Evolutionary conservation across 768 basidiomycete genomes (phyloP), one percentile per base, ranked within the genome.

Genomic region (Rhizopogon vulgaris): DNA sequence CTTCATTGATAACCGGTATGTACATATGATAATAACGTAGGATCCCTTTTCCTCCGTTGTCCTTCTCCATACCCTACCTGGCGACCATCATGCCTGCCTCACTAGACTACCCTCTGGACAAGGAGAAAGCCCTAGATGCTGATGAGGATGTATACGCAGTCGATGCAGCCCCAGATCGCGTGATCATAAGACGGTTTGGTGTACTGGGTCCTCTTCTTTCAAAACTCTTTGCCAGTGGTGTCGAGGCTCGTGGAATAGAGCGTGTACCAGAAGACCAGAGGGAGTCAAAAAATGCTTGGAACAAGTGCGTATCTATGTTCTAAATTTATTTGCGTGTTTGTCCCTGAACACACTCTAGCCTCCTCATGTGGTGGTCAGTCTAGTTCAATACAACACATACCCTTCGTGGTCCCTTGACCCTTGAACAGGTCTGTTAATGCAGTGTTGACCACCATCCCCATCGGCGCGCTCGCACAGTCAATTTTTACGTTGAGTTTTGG

Each of bases 161-260:
- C 25, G 70, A 71, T 34, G 58, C 49, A 28, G 60, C 63, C 1
- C 70, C 62, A 0, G 67, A 68, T 36, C 41, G 56, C 40, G 63
- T 57, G 12, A 62, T 72, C 27, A 60, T 56, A n/a, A 55, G 56
- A 22, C 63, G 71, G 14, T 73, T 70, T 45, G 62, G 66, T 25
- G 49, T 40, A 32, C 49, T 69, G 38, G 67, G 67, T 0, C 67
- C 68, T 1, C 38, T 70, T 38, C 59, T 75, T 38, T 58, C 63
- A 42, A 71, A 61, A 58, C 63, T 78, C 11, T 78, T 78, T 58
- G 63, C 68, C 11, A 73, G 66, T 49, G 78, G 78, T 45, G 77
- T 80, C n/a, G 79, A 81, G 60, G 79, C 77, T 3, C 66, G 78
- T 62, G 79, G 79, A 17, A 73, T 81, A 7, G 79, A 80, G 53